Evolutionary conservation across 1,284 basidiomycete species (phyloP), one percentile per base, ranked within the genome.

Genomic region (Boletus mariae): DNA sequence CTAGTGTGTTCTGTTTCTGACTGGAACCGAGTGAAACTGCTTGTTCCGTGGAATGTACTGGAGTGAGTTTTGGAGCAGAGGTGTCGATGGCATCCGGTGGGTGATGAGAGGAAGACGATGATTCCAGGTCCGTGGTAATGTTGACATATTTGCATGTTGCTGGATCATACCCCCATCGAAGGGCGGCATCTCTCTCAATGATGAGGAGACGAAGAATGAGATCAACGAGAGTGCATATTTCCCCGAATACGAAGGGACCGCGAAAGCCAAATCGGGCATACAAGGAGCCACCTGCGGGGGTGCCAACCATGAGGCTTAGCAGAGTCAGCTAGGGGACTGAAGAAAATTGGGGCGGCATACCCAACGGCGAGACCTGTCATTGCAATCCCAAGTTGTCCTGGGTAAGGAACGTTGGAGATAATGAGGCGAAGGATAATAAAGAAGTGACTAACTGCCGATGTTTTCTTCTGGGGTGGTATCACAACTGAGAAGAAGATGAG

Each of bases 241-340:
- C 78, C 4, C 81, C 79, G 59, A 89, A 88, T 47, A 92, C 77
- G 65, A 90, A 88, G 1, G 91, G 89, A 2, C 80, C 85, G 37
- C 84, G 78, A 70, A 84, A 90, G 4, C 87, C 91, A 61, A 90
- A 84, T 3, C 71, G 73, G 25, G 71, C 63, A 66, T 85, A 91
- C 5, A 93, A 69, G 3, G 76, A 75, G 11, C 90, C 90, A 15
- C 87, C 86, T 2, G 85, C 78, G 0, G 89, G 85, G 2, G 87
- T 86, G 3, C 83, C 84, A 31, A 83, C 70, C 29, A 87, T 71
- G n/a, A 74, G 65, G 7, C 79, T 54, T 47, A 29, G 23, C 17
- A 15, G 3, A 38, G 57, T 70, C 37, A 62, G 52, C 12, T 7
- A 32, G 23, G 29, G 34, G 17, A 34, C 29, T 26, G 17, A 25